Evolutionary conservation across 306 rosid genomes (phyloP), one percentile per base, ranked within the genome.

Genomic region (Echinosophora koreensis): DNA sequence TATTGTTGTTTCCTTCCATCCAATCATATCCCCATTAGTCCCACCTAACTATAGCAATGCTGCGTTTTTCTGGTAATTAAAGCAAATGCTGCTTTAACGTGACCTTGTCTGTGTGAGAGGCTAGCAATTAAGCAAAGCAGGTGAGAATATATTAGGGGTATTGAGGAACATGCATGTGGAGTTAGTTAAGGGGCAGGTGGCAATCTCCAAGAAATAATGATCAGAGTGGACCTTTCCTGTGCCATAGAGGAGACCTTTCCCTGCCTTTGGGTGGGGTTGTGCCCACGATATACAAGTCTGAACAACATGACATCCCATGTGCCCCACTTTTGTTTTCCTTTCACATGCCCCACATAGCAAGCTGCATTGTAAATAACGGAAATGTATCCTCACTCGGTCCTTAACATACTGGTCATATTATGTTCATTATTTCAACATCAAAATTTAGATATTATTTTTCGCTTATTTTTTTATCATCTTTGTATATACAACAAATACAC

Each of bases 151-250:
- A 13, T 35, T 58, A n/a, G 12, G 61, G 51, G 67, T 13, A 51
- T 0, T 62, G 83, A 84, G 84, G 77, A 54, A 72, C 67, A 56
- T 70, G 73, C 7, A 12, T 0, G 55, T 66, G 83, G 82, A 65
- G 39, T 4, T n/a, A n/a, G n/a, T n/a, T 67, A 41, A 8, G 7
- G 22, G 28, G 73, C 69, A 72, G 2, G 75, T 68, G 66, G 79
- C 64, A 10, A 17, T 13, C 15, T 41, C 62, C 11, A 17, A 67
- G 38, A 55, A n/a, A n/a, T n/a, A n/a, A 13, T 17, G 3, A 35
- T 8, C 8, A 47, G 44, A 52, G 27, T 72, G 73, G 76, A 32
- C 80, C 4, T 58, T 39, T 6, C 34, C 12, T 37, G 8, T 28
- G 39, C 47, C 42, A 58, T 37, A 35, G 14, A 6, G 13, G 15